A percentile compares a stretch with the other conserved stretches of the same genome.
Conservation (phyloP, 805 yeast species). For the Candida orba region DNA sequence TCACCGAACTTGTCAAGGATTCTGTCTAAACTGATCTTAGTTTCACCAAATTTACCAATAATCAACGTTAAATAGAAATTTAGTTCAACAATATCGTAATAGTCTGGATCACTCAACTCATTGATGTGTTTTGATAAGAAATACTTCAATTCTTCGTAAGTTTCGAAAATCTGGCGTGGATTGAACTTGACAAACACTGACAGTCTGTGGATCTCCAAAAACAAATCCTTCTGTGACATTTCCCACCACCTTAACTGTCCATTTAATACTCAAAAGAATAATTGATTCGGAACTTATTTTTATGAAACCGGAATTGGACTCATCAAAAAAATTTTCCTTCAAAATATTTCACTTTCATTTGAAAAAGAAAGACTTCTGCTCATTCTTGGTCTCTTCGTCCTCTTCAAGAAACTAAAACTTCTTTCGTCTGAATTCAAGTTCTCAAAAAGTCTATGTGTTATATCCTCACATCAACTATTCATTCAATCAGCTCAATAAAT, state of each 20-base stretch:
- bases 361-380: no score
- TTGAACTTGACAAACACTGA: constrained; percentile 43
- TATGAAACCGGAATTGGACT: no score
- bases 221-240: constrained; percentile 32
- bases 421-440: no score
- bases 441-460: constrained; percentile 5
- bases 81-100: constrained; percentile 58
- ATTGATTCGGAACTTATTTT: no score
- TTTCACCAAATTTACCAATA: constrained; percentile 63
- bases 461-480: constrained; percentile 1
- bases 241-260: no score
- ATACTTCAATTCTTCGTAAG: constrained; percentile 32
- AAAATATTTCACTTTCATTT: no score
- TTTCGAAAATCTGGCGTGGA: constrained; percentile 34
- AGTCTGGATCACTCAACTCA: constrained; percentile 29
- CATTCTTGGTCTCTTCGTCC: no score
- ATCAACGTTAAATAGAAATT: constrained; percentile 59
- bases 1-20: constrained; percentile 64
- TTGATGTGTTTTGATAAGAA: constrained; percentile 20
- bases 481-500: neutral
- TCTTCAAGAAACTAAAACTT: no score
- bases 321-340: no score
- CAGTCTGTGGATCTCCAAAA: constrained; percentile 42
- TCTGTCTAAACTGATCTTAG: constrained; percentile 56
- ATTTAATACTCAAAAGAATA: no score